A percentile compares a stretch with the other conserved stretches of the same genome.
phyloP scores from a whole-genome alignment of 2,329 filamentous ascomycete species.

The Diplodia sapinea region DNA sequence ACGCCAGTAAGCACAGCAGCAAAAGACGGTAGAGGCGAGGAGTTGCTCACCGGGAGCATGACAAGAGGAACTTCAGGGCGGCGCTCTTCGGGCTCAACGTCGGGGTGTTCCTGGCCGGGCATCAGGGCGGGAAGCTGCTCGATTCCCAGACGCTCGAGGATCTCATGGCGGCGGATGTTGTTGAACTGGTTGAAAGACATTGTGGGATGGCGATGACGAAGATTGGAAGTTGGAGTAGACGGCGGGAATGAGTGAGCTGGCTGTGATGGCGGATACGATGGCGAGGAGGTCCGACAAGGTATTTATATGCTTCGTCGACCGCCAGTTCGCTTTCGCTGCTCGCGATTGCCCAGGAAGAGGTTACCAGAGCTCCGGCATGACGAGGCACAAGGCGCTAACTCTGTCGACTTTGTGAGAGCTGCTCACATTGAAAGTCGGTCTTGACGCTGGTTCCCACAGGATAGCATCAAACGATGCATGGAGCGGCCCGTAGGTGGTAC shows the following conservation, averaged over 20 bases:
- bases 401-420: slow-evolving; percentile 19
- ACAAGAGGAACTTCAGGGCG: slow-evolving; percentile 40
- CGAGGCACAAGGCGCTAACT: slow-evolving; percentile 46
- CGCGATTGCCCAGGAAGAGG: slow-evolving; percentile 9
- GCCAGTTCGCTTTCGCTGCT: slow-evolving; percentile 19
- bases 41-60: slow-evolving; percentile 44
- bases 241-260: slow-evolving; percentile 1
- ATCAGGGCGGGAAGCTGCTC: slow-evolving; percentile 31
- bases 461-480: slow-evolving; percentile 26
- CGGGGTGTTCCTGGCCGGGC: slow-evolving; percentile 13
- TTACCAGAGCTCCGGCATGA: slow-evolving; percentile 52
- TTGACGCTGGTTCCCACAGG: slow-evolving; percentile 20
- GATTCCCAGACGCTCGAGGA: slow-evolving; percentile 31
- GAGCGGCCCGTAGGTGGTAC: slow-evolving; percentile 30
- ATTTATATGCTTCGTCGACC: slow-evolving; percentile 28
- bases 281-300: slow-evolving; percentile 17
- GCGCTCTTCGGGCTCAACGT: slow-evolving; percentile 25
- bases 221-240: background rate
- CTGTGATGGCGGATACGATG: slow-evolving; percentile 13
- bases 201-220: slow-evolving; percentile 7
- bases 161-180: slow-evolving; percentile 32
- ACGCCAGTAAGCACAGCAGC: slow-evolving; percentile 10
- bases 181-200: slow-evolving; percentile 32
- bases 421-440: slow-evolving; percentile 26
- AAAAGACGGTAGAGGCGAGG: background rate